A percentile compares a stretch with the other conserved stretches of the same genome.
Conservation (phyloP, 2,329 filamentous ascomycete species). For the Diaporthe batatas region DNA sequence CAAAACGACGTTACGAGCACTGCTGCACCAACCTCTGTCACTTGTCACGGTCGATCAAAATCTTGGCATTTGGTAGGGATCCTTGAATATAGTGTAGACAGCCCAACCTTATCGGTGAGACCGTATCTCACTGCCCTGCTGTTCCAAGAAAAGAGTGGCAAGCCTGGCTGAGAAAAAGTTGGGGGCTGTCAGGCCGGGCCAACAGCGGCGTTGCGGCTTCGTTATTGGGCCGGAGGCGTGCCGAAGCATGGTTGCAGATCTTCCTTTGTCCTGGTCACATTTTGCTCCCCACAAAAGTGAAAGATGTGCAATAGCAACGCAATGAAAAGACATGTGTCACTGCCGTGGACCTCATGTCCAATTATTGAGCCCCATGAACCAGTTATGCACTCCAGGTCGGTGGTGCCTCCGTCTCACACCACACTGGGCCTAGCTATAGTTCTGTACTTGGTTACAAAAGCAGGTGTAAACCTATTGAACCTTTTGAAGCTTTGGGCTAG, state of each 20-base stretch:
- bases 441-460: too few relatives aligned
- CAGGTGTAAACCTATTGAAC: neutral
- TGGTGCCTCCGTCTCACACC: neutral
- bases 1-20: too few relatives aligned
- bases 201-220: conserved; percentile 3
- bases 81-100: too few relatives aligned
- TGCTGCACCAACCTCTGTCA: too few relatives aligned
- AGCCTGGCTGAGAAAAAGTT: neutral
- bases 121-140: neutral
- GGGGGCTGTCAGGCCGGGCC: conserved; percentile 15
- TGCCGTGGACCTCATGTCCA: neutral
- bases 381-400: neutral
- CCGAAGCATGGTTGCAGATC: neutral
- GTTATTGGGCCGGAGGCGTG: neutral
- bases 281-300: neutral
- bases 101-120: neutral
- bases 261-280: neutral
- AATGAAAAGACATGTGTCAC: neutral
- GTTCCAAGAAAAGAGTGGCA: neutral
- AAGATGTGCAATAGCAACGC: neutral
- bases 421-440: neutral
- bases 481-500: neutral
- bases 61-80: too few relatives aligned
- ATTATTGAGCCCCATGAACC: neutral
- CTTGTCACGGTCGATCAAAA: too few relatives aligned